phyloP scores from a whole-genome alignment of 2,329 filamentous ascomycete species.

The Curvularia verruculosa region DNA sequence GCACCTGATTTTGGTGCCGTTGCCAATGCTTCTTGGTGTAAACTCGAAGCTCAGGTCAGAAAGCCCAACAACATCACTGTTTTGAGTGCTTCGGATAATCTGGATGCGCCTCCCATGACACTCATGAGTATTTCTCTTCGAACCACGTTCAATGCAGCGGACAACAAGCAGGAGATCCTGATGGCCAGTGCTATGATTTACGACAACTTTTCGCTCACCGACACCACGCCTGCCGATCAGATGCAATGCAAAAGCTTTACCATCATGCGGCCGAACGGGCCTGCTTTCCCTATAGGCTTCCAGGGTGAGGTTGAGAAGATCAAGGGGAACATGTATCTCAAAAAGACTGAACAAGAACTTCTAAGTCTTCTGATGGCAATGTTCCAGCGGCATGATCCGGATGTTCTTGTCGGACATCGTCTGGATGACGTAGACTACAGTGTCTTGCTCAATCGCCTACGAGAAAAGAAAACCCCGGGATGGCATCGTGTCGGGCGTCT shows the following conservation, averaged over 20 bases:
- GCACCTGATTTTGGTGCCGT: conserved; percentile 82
- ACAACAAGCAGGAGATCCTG: conserved; percentile 96
- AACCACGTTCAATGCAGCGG: conserved; percentile 85
- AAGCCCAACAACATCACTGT: conserved; percentile 78
- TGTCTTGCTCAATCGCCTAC: conserved; percentile 82
- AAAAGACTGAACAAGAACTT: conserved; percentile 83
- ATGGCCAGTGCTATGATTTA: conserved; percentile 92
- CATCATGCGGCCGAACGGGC: conserved; percentile 78
- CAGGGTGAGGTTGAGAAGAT: conserved; percentile 77
- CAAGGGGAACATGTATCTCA: conserved; percentile 77
- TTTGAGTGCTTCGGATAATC: conserved; percentile 76
- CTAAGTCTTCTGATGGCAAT: conserved; percentile 89
- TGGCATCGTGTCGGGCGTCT: conserved; percentile 94
- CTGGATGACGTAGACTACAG: conserved; percentile 98
- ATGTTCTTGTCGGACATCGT: conserved; percentile 91
- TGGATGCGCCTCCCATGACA: conserved; percentile 85
- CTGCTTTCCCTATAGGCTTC: conserved; percentile 83
- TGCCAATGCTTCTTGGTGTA: conserved; percentile 96
- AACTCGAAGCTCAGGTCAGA: conserved; percentile 83
- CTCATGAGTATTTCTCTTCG: conserved; percentile 94
- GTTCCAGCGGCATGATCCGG: conserved; percentile 85
- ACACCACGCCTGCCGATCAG: conserved; percentile 87
- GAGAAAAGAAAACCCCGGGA: conserved; percentile 87
- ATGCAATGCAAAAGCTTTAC: conserved; percentile 91
- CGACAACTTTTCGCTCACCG: conserved; percentile 83